Conservation (phyloP, 2,329 filamentous ascomycete species). For the Fusarium sp. region DNA sequence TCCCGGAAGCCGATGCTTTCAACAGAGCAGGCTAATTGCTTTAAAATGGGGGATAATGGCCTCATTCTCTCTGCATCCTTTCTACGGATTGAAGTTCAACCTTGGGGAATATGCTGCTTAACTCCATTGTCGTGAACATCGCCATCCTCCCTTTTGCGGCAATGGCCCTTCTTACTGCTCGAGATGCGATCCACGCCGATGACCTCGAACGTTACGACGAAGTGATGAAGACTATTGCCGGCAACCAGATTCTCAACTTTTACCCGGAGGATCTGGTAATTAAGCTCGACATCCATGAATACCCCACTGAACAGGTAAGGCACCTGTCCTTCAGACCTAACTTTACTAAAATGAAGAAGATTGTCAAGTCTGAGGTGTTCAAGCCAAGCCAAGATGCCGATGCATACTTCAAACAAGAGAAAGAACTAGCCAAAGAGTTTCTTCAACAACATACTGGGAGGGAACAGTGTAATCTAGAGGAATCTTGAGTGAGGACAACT, state of each 20-base stretch:
- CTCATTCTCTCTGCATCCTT: too few species aligned
- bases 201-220: neutral
- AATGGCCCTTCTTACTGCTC: neutral
- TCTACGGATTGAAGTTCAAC: too few species aligned
- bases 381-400: neutral
- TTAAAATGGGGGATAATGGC: too few species aligned
- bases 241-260: neutral
- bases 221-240: neutral
- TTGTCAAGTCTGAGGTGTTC: neutral
- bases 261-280: neutral
- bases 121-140: rapidly evolving
- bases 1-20: neutral
- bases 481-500: rapidly evolving
- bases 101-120: neutral
- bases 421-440: neutral
- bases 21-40: rapidly evolving
- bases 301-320: neutral
- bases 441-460: too few species aligned
- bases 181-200: neutral
- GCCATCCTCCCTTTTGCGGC: rapidly evolving
- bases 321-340: rapidly evolving
- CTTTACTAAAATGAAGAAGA: rapidly evolving
- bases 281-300: neutral
- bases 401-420: neutral
- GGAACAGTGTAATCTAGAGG: rapidly evolving